Base-by-base conservation (phyloP, 2,329 filamentous ascomycete genomes). In the Ophiostoma sp. region DNA sequence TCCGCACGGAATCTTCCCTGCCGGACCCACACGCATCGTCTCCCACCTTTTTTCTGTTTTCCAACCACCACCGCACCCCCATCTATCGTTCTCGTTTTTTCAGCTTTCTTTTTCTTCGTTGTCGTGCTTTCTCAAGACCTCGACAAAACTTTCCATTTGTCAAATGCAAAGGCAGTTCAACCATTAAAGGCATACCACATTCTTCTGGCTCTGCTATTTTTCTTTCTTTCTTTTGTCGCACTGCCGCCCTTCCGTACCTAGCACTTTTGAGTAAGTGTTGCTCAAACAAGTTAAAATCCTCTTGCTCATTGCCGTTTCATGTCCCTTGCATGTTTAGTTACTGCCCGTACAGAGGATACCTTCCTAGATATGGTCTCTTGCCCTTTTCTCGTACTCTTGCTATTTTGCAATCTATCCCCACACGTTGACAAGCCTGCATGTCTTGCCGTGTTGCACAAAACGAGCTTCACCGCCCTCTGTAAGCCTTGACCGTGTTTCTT, bases 1-100 rank as follows among this genome's bases (percentile, higher is more conserved):
- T 48, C 64, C 64, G 50, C 42, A 50, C 64, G 64, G 64, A 68
- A n/a, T 68, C 42, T 33, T 68, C 64, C 64, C 64, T 31, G 42
- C 25, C 25, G 17, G 64, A 31, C 19, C 42, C 64, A 48, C 64
- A 48, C 42, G 50, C 64, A 33, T 50, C 17, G 25, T 19, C 59
- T 64, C 57, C 59, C 33, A 68, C 39, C 15, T 45, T 15, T 39
- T 39, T 39, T n/a, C n/a, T n/a, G 11, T 15, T 45, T 45, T 15
- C 39, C 3, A 45, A 45, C 39, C 12, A 45, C 39, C 39, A 12
- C 33, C 33, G 3, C 39, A 45, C 7, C 39, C 15, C 12, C 39
- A 11, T 45, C 39, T 45, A 3, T 15, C 39, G 3, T 45, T 15
- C 8, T 15, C 39, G 3, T 45, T 15, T 45, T 45, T 11, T 28